phyloP scores from a whole-genome alignment of 768 basidiomycete genomes.

The Hericium erinaceus region DNA sequence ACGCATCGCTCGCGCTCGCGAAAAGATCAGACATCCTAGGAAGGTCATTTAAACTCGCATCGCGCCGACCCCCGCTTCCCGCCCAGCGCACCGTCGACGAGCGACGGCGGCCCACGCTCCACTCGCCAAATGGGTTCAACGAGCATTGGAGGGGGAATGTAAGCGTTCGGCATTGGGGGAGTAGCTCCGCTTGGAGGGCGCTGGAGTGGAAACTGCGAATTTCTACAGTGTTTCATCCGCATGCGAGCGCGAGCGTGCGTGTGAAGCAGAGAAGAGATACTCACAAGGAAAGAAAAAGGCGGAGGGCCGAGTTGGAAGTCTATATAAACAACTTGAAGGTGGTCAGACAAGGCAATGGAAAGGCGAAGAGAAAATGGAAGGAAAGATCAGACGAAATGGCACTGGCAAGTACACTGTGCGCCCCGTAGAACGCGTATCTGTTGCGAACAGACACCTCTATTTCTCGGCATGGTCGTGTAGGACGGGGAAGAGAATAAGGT shows the following conservation, averaged over 20 bases:
- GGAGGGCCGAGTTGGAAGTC: not conserved
- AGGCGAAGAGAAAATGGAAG: no score
- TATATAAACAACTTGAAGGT: no score
- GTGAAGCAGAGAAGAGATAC: not conserved
- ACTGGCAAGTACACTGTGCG: conserved; percentile 81
- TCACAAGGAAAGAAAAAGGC: not conserved
- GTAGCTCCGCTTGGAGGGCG: conserved; percentile 54
- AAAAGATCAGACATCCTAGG: conserved; percentile 3
- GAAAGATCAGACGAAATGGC: conserved; percentile 68
- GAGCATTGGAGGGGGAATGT: conserved; percentile 51
- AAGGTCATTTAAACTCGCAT: conserved; percentile 27
- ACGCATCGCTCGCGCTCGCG: not conserved
- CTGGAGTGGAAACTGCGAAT: conserved; percentile 89
- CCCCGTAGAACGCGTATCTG: conserved; percentile 51
- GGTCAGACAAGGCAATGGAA: no score
- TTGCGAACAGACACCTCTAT: conserved; percentile 76
- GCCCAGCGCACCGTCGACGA: conserved; percentile 52
- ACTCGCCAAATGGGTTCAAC: conserved; percentile 54
- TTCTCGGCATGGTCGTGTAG: conserved; percentile 83
- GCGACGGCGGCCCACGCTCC: conserved; percentile 53
- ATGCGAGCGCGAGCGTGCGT: not conserved
- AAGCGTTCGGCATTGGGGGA: conserved; percentile 64
- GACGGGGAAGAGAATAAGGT: conserved; percentile 88
- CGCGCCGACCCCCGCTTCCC: conserved; percentile 62
- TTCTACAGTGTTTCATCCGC: conserved; percentile 34